A percentile compares a stretch with the other conserved stretches of the same genome.
These are phyloP conservation scores for Diplodia scrobiculata DNA, from an alignment of 2,329 filamentous ascomycete genomes.

Conservation along the genomic window DNA sequence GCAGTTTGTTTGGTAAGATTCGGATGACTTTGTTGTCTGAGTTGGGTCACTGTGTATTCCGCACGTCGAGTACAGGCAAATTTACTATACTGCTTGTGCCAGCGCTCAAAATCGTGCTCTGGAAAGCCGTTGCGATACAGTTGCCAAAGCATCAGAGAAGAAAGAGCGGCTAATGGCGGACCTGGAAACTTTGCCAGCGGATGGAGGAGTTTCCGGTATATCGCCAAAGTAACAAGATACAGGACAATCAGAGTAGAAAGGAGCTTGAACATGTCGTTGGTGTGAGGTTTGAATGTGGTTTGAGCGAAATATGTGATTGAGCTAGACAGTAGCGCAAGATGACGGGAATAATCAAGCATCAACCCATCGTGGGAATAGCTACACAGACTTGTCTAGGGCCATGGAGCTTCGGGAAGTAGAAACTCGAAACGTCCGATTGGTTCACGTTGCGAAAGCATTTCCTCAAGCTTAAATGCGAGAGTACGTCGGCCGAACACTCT, in stretches of 20 bases:
- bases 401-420: too few relatives aligned
- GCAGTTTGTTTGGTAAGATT: neutral
- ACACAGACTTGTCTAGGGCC: too few relatives aligned
- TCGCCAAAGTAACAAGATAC: neutral
- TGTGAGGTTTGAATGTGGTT: too few relatives aligned
- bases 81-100: neutral
- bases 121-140: neutral
- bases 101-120: neutral
- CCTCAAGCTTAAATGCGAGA: too few relatives aligned
- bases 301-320: too few relatives aligned
- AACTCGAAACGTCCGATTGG: too few relatives aligned
- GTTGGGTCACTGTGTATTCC: neutral
- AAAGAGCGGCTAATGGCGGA: neutral
- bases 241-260: neutral
- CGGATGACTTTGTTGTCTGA: constrained; percentile 2
- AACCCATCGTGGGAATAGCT: too few relatives aligned
- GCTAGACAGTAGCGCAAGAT: too few relatives aligned
- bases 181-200: neutral
- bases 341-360: too few relatives aligned
- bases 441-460: too few relatives aligned
- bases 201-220: constrained; percentile 3
- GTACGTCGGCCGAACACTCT: too few relatives aligned
- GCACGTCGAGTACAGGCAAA: neutral
- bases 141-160: neutral
- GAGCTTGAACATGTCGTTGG: too few relatives aligned